Percentiles rank a stretch among this genome's conserved stretches.
phyloP scores from a whole-genome alignment of 148 eudicot species.

The Rhododendron simsii region DNA sequence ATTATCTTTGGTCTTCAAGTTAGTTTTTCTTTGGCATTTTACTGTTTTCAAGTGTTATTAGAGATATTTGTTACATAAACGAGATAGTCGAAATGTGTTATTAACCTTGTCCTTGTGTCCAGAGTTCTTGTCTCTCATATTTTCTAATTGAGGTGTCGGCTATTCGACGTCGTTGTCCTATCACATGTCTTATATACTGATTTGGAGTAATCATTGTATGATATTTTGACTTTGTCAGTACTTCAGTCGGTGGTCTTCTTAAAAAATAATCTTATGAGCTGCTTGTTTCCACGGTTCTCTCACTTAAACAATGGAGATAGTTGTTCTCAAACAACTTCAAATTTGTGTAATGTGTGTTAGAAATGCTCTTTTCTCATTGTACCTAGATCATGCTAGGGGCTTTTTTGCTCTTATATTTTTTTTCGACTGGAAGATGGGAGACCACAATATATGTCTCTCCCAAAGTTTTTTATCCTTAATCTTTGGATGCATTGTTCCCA shows the following conservation, averaged over 20 bases:
- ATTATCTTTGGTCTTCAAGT: not conserved
- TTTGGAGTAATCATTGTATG: not conserved
- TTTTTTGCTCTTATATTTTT: not conserved
- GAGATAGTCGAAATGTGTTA: not conserved
- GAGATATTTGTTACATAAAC: not conserved
- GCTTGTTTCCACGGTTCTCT: not conserved
- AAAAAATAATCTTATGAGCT: not conserved
- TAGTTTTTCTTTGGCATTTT: not conserved
- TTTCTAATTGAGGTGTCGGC: not conserved
- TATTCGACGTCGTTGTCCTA: not conserved
- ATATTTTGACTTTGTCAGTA: not conserved
- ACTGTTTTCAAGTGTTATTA: not conserved
- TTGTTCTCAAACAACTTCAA: not conserved
- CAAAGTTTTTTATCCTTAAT: not conserved
- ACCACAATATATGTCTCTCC: not conserved
- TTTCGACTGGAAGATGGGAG: not conserved
- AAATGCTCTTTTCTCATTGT: not conserved
- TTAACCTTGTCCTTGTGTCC: no score
- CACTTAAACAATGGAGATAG: not conserved
- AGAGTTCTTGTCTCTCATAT: no score
- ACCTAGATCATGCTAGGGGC: not conserved
- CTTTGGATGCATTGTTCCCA: not conserved
- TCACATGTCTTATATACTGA: not conserved
- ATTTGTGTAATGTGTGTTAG: not conserved
- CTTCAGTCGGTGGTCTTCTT: not conserved